These are phyloP conservation scores for Puccinia coronata DNA, from an alignment of 1,284 basidiomycete species.

Conservation along the genomic window DNA sequence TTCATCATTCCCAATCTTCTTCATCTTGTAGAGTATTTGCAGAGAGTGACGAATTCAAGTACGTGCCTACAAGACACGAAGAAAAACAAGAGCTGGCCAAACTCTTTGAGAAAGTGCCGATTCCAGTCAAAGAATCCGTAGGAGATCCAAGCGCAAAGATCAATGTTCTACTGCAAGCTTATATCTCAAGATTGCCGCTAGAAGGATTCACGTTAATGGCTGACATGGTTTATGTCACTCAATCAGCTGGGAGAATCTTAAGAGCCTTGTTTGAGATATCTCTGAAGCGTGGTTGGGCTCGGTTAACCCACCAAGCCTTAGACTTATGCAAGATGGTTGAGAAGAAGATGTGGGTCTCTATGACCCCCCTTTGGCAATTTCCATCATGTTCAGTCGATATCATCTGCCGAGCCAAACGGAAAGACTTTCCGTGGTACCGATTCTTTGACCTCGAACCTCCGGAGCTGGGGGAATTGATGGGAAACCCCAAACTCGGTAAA, in stretches of 20 bases:
- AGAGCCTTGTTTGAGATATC: conserved; percentile 98
- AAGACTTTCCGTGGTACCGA: conserved; percentile 97
- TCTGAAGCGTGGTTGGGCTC: conserved; percentile 95
- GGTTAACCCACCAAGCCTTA: conserved; percentile 84
- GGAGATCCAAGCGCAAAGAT: conserved; percentile 97
- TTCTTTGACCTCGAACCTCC: conserved; percentile 83
- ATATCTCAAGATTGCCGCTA: conserved; percentile 90
- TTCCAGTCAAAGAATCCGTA: conserved; percentile 94
- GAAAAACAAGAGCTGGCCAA: conserved; percentile 78
- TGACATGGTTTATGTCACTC: conserved; percentile 79
- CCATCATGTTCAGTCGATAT: conserved; percentile 77
- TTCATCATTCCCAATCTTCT: background rate
- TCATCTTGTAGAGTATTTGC: conserved; percentile 74
- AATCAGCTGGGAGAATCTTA: conserved; percentile 69
- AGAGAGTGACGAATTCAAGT: conserved; percentile 93
- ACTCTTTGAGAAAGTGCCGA: conserved; percentile 89
- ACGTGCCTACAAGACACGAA: conserved; percentile 72
- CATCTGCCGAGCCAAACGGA: conserved; percentile 88
- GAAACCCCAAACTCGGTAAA: conserved; percentile 74
- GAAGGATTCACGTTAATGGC: conserved; percentile 95
- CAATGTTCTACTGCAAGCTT: conserved; percentile 92
- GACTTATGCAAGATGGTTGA: conserved; percentile 93
- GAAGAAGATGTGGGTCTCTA: conserved; percentile 80
- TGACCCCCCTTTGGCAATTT: conserved; percentile 96
- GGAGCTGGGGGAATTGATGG: conserved; percentile 90